Conservation (phyloP, 2,329 filamentous ascomycete genomes). For the Rhinocladiella similis region DNA sequence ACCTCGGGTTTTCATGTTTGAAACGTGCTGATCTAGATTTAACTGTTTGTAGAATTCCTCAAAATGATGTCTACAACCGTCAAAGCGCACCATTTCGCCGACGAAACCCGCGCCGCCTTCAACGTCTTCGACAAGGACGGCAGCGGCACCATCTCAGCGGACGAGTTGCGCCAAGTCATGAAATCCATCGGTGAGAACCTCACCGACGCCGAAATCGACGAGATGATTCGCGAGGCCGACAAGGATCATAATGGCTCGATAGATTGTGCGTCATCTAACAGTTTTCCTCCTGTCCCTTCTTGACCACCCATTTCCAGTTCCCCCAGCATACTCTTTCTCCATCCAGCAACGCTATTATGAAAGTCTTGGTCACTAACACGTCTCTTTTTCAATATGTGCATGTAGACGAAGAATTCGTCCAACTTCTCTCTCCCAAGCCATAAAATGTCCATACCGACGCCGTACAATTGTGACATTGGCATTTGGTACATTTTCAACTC, state of each 20-base stretch:
- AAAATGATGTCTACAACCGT: slow-evolving; percentile 66
- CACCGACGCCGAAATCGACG: slow-evolving; percentile 64
- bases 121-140: slow-evolving; percentile 65
- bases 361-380: no score
- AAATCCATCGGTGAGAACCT: slow-evolving; percentile 65
- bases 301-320: background rate
- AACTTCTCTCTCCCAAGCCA: slow-evolving; percentile 28
- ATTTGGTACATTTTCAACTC: background rate
- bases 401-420: slow-evolving; percentile 30
- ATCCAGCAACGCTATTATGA: no score
- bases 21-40: background rate
- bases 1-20: no score
- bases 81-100: slow-evolving; percentile 62
- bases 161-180: slow-evolving; percentile 64
- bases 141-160: slow-evolving; percentile 64
- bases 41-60: slow-evolving; percentile 56
- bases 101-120: slow-evolving; percentile 66
- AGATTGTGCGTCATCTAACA: slow-evolving; percentile 53
- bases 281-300: background rate
- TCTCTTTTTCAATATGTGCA: background rate
- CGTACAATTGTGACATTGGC: no score
- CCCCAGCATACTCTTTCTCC: background rate
- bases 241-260: slow-evolving; percentile 65
- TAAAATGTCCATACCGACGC: slow-evolving; percentile 4
- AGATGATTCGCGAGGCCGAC: slow-evolving; percentile 67